phyloP scores from a whole-genome alignment of 768 basidiomycete genomes.

The Macrolepiota fuliginosa region DNA sequence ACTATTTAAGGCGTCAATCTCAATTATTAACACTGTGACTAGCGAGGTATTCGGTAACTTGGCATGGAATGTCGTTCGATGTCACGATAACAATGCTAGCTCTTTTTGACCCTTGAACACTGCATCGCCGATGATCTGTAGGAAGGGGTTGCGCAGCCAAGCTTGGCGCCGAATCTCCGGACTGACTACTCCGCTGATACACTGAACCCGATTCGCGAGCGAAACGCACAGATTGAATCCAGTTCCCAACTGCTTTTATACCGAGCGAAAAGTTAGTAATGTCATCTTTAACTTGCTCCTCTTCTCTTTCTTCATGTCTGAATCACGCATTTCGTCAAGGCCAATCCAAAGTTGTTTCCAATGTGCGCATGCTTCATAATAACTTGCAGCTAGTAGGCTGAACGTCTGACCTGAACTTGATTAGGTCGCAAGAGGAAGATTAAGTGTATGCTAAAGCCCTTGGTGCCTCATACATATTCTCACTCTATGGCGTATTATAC shows the following conservation, averaged over 20 bases:
- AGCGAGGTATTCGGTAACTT: neutral
- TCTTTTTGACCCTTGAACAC: neutral
- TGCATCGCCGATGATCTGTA: neutral
- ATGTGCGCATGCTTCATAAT: slow-evolving; percentile 15
- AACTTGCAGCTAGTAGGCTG: neutral
- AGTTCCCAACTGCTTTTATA: neutral
- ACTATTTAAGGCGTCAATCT: neutral
- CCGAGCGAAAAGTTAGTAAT: neutral
- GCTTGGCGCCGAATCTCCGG: slow-evolving; percentile 2
- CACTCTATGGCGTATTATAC: neutral
- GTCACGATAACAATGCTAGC: neutral
- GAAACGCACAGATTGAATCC: neutral
- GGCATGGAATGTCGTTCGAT: neutral
- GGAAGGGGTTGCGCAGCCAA: slow-evolving; percentile 4
- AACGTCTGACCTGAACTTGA: neutral
- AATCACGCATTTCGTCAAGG: slow-evolving; percentile 17
- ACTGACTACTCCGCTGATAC: neutral
- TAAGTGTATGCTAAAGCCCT: slow-evolving; percentile 18
- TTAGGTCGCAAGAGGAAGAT: slow-evolving; percentile 28
- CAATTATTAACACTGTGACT: neutral
- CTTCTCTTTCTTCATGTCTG: slow-evolving; percentile 7
- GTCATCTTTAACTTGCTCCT: neutral
- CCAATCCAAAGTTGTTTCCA: slow-evolving; percentile 28
- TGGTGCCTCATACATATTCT: neutral
- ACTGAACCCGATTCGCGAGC: neutral